Evolutionary conservation across 2,329 filamentous ascomycete species (phyloP).

Genomic region (Elsinoe fawcettii): DNA sequence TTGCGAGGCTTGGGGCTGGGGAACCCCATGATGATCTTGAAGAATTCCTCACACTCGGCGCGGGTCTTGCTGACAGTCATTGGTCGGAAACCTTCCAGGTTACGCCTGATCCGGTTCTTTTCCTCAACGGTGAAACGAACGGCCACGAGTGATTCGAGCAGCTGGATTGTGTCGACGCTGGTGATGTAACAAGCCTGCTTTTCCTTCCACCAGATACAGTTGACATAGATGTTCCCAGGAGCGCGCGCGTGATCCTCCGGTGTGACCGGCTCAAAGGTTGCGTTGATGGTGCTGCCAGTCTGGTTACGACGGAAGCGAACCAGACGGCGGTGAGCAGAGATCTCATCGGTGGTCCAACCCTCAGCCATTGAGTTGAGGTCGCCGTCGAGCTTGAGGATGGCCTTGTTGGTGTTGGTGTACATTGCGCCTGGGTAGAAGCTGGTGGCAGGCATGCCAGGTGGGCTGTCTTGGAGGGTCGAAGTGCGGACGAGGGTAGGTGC

Average conservation of each 20-base stretch:
- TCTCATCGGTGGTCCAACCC: constrained; percentile 77
- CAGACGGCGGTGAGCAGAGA: constrained; percentile 68
- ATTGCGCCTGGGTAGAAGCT: constrained; percentile 70
- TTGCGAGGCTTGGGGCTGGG: constrained; percentile 91
- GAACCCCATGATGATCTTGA: constrained; percentile 98
- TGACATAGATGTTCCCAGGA: constrained; percentile 84
- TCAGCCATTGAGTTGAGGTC: constrained; percentile 78
- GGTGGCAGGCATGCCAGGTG: constrained; percentile 41
- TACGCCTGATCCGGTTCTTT: constrained; percentile 95
- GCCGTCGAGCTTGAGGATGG: constrained; percentile 73
- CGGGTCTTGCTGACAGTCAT: constrained; percentile 91
- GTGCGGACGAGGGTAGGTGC: constrained; percentile 60
- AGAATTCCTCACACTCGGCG: constrained; percentile 88
- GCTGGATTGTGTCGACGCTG: constrained; percentile 89
- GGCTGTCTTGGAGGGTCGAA: constrained; percentile 54
- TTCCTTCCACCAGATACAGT: constrained; percentile 95
- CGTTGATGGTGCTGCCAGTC: constrained; percentile 69
- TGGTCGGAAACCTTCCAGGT: constrained; percentile 88
- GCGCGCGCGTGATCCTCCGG: constrained; percentile 61
- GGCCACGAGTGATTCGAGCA: constrained; percentile 85
- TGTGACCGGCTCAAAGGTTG: constrained; percentile 70
- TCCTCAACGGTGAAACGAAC: constrained; percentile 89
- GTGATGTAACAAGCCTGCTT: constrained; percentile 88
- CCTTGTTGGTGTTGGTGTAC: constrained; percentile 65
- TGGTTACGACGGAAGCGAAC: constrained; percentile 84